Evolutionary conservation across 169 alveolate genomes (phyloP).

Genomic region (Plasmodium coatneyi): DNA sequence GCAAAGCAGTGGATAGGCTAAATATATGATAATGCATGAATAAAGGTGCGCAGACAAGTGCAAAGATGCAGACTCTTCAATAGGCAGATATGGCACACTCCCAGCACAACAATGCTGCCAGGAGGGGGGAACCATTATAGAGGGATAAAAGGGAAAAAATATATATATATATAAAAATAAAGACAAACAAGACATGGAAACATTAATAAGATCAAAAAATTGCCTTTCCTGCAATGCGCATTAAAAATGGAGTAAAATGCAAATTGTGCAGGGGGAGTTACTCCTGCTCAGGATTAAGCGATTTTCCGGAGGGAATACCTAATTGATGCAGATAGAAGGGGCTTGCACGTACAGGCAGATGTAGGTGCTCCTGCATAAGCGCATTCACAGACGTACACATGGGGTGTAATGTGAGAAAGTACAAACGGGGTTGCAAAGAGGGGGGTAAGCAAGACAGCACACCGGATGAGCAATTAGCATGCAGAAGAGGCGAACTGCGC

Average conservation of each 20-base stretch:
- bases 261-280: background rate
- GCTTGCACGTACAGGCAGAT: background rate
- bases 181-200: background rate
- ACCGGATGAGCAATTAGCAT: background rate
- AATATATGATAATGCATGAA: background rate
- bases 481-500: background rate
- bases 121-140: background rate
- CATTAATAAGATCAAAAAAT: background rate
- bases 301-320: background rate
- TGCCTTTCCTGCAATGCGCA: background rate
- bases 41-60: background rate
- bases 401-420: background rate
- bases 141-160: background rate
- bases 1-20: background rate
- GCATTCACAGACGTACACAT: background rate
- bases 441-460: background rate
- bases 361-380: background rate
- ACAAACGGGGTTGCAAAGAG: background rate
- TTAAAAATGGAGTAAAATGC: background rate
- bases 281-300: background rate
- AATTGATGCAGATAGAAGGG: background rate
- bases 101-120: background rate
- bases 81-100: background rate
- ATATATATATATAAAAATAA: background rate
- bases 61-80: background rate